These are phyloP conservation scores for Diutina catenulata DNA, from an alignment of 1,139 yeast genomes.

Conservation along the genomic window DNA sequence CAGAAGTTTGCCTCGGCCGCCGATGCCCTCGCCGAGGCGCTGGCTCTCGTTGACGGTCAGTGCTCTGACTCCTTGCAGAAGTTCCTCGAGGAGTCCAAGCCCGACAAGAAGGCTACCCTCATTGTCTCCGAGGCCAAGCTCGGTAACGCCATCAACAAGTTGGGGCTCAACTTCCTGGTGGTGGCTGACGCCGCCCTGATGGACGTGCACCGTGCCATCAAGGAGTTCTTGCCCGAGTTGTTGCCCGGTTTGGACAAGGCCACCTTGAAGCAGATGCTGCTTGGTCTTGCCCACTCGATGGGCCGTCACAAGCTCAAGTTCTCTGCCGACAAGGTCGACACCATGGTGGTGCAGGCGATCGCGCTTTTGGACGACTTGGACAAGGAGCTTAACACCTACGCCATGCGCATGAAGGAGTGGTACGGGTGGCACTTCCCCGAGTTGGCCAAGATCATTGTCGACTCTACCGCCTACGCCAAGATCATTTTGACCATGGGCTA, in stretches of 20 bases:
- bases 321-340: conserved; percentile 95
- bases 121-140: conserved; percentile 92
- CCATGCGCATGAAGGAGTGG: conserved; percentile 99
- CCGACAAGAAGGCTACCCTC: conserved; percentile 81
- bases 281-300: conserved; percentile 94
- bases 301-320: conserved; percentile 97
- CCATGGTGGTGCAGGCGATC: conserved; percentile 97
- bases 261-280: conserved; percentile 85
- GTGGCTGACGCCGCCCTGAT: conserved; percentile 91
- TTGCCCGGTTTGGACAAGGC: conserved; percentile 86
- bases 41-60: conserved; percentile 84
- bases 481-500: conserved; percentile 90
- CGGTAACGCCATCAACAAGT: conserved; percentile 91
- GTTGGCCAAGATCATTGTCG: conserved; percentile 91
- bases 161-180: conserved; percentile 78
- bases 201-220: conserved; percentile 90
- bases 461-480: conserved; percentile 90
- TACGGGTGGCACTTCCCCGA: conserved; percentile 99
- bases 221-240: conserved; percentile 86
- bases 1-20: conserved; percentile 93
- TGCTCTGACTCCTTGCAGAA: conserved; percentile 76
- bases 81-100: conserved; percentile 68
- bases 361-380: conserved; percentile 93
- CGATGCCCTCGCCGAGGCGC: conserved; percentile 91
- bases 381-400: conserved; percentile 93